Evolutionary conservation across 352 stramenopile species (phyloP).

Genomic region (Globisporangium takayamanum): DNA sequence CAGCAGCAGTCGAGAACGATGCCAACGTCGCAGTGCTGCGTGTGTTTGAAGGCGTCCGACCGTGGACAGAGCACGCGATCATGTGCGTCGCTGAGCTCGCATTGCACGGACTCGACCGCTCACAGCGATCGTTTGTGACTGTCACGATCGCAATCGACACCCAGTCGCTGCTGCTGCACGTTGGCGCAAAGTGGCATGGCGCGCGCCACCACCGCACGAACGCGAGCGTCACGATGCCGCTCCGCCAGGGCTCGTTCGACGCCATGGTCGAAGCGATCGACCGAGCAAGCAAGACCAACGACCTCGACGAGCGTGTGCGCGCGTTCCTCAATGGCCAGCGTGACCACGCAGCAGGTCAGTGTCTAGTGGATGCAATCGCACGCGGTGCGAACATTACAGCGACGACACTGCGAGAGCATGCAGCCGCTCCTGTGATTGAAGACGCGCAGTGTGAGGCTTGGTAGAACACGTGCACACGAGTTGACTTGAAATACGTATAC

Average conservation of each 20-base stretch:
- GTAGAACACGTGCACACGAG: no score
- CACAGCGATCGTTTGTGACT: constrained; percentile 34
- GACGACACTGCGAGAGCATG: no score
- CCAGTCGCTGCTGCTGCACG: background rate
- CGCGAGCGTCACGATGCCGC: background rate
- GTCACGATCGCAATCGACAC: background rate
- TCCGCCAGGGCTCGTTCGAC: background rate
- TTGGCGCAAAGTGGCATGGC: background rate
- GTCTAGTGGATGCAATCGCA: background rate
- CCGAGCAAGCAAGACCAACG: background rate
- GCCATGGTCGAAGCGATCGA: background rate
- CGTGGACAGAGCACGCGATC: background rate
- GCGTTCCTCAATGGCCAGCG: no score
- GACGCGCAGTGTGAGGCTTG: background rate
- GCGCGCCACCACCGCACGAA: background rate
- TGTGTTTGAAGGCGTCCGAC: background rate
- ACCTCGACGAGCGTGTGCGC: background rate
- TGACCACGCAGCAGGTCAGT: background rate
- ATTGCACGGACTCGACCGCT: background rate
- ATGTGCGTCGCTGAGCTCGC: background rate
- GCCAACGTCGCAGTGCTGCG: background rate
- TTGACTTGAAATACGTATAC: no score
- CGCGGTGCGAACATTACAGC: background rate
- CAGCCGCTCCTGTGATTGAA: background rate
- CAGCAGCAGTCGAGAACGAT: background rate